Base-by-base conservation (phyloP, 1,284 basidiomycete species). In the Marasmius tenuissimus region DNA sequence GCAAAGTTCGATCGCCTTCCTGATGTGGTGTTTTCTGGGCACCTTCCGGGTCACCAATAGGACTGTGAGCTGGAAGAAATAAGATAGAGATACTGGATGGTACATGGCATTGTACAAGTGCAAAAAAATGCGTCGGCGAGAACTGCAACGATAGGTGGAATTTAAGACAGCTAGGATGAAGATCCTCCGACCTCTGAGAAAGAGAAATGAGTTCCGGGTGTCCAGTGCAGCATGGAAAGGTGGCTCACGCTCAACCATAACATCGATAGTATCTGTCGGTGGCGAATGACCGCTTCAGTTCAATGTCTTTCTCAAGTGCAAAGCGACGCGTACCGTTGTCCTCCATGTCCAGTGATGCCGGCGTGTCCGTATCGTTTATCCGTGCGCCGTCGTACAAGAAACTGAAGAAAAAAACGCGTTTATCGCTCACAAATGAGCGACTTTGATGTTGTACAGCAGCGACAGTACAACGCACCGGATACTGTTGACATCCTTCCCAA, bases 181-280 rank as follows among this genome's bases (percentile, higher is more conserved):
- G 27, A 62, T 42, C 66, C 66, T 64, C 66, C 66, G 53, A 65
- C 67, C 67, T 67, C 66, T 67, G 65, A 38, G 14, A 22, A 39
- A 52, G 35, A 47, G 9, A 16, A 37, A 42, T 42, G 10, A 62
- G 40, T 12, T 18, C 8, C 12, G 16, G 45, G n/a, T 57, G 16
- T 38, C 16, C 40, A 58, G 53, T 57, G 20, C 6, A 35, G 20
- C 42, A 47, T 22, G 9, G 1, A 33, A 1, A 39, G 20, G 39
- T 42, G 35, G 88, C 92, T 69, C 80, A 95, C 93, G 93, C 80
- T 96, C 92, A 65, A 95, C 90, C 87, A 95, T 92, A 64, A 95
- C 93, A 83, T 95, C 93, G 75, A 95, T 93, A 9, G 92, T 88
- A 71, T 95, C 90, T 91, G 4, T 27, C 27, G 27, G 68, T 60